Evolutionary conservation across 371 early-diverging fungal species (phyloP), one percentile per base, ranked within the genome.

Genomic region (Coemansia sp.): DNA sequence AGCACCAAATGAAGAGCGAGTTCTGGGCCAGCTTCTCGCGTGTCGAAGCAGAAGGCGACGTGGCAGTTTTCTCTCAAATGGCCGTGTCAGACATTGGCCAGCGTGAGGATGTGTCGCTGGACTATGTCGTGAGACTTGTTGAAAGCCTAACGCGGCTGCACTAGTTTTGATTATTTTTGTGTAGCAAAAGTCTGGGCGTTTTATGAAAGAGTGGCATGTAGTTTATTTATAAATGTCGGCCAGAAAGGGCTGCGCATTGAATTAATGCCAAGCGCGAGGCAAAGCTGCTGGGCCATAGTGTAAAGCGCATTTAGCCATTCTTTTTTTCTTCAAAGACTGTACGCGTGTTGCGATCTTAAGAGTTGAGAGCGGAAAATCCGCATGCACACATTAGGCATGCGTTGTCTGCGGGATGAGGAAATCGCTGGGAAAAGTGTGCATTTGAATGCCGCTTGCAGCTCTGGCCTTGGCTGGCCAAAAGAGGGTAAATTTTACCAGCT

Each of bases 121-220:
- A 75, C 18, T 75, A 62, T 31, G 68, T 75, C 7, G 39, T 67
- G 16, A 22, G 72, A 2, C 59, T 75, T 10, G 76, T 75, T 7
- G 76, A 75, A 40, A 59, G 72, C 54, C 58, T 75, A 1, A 61
- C 76, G 1, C 63, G 76, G 18, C 57, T 71, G 2, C 71, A 75
- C 55, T 75, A 47, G 47, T 34, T 34, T 34, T 34, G 37, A 34
- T 34, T 34, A 34, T 34, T 34, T 34, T 34, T 34, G 11, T 1
- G 37, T 34, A 11, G 37, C 10, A 34, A 34, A 34, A 10, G 37
- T 10, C 37, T 34, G 8, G 37, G 11, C 11, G 10, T 34, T 34
- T 34, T 34, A 34, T 34, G 37, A 10, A 34, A 34, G 37, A 34
- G 37, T 34, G 37, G 37, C 37, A 34, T 10, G 37, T 10, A 10